phyloP scores from a whole-genome alignment of 108 stramenopile genomes.

The Schizochytrium sp. region DNA sequence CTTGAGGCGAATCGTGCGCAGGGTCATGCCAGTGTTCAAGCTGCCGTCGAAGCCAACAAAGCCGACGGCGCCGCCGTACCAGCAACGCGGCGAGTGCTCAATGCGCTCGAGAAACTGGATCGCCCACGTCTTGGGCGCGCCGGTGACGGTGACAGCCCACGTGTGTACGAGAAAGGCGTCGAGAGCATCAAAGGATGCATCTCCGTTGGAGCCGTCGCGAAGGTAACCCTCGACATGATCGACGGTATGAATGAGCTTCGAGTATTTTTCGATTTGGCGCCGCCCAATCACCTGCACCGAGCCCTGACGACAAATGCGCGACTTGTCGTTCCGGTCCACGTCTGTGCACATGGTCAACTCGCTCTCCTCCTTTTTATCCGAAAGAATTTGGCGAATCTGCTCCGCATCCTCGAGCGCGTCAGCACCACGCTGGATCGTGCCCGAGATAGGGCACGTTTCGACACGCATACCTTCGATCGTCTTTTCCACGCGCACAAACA shows the following conservation, averaged over 20 bases:
- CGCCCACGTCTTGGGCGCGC: constrained; percentile 95
- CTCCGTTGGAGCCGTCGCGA: constrained; percentile 51
- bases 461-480: constrained; percentile 75
- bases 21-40: constrained; percentile 88
- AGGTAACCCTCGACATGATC: constrained; percentile 97
- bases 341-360: constrained; percentile 98
- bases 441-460: constrained; percentile 96
- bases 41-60: constrained; percentile 91
- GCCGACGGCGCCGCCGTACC: constrained; percentile 97
- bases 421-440: constrained; percentile 89
- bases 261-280: constrained; percentile 97
- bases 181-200: constrained; percentile 71
- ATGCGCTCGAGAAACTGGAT: constrained; percentile 92
- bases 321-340: constrained; percentile 96
- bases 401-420: constrained; percentile 93
- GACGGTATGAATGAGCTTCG: constrained; percentile 90
- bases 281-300: constrained; percentile 92
- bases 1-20: constrained; percentile 83
- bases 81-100: constrained; percentile 80
- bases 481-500: constrained; percentile 92
- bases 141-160: constrained; percentile 98
- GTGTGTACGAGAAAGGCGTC: constrained; percentile 97
- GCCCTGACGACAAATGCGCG: constrained; percentile 91
- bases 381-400: constrained; percentile 76
- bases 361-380: constrained; percentile 84